A percentile compares a stretch with the other conserved stretches of the same genome.
Evolutionary conservation across 495 filamentous ascomycete genomes (phyloP).

Genomic region (Aspergillus hancockii): DNA sequence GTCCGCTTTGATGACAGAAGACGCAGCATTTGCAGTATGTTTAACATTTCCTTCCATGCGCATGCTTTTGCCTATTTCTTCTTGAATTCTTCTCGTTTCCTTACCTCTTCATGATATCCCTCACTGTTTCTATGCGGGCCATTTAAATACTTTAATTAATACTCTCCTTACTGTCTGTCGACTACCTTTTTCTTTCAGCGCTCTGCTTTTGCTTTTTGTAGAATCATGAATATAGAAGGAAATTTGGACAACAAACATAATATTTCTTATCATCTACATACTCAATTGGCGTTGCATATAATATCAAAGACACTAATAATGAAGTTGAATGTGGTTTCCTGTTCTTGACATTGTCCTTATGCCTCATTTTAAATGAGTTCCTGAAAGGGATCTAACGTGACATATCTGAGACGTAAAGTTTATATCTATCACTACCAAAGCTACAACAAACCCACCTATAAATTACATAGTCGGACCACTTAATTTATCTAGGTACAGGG

Average conservation of each 20-base stretch:
- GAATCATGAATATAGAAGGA: conserved; percentile 25
- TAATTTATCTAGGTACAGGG: no score
- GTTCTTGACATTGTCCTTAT: neutral
- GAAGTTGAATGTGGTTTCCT: neutral
- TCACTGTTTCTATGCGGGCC: conserved; percentile 33
- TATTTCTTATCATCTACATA: neutral
- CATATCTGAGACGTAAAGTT: no score
- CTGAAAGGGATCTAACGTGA: no score
- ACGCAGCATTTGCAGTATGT: conserved; percentile 45
- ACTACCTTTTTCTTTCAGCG: conserved; percentile 9
- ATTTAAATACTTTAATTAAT: conserved; percentile 38
- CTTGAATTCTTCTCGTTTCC: conserved; percentile 18
- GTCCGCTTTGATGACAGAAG: conserved; percentile 50
- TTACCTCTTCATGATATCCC: conserved; percentile 39
- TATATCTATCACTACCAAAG: no score
- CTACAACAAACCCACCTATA: no score
- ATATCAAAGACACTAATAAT: neutral
- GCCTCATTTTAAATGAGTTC: no score
- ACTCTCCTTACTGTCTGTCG: conserved; percentile 22
- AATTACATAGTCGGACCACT: no score
- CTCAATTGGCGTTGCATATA: neutral
- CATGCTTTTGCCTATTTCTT: conserved; percentile 19
- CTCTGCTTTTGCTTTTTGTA: conserved; percentile 18
- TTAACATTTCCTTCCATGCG: conserved; percentile 23
- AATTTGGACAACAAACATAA: conserved; percentile 17